phyloP scores from a whole-genome alignment of 106 monocot genomes.

The Narthecium ossifragum region DNA sequence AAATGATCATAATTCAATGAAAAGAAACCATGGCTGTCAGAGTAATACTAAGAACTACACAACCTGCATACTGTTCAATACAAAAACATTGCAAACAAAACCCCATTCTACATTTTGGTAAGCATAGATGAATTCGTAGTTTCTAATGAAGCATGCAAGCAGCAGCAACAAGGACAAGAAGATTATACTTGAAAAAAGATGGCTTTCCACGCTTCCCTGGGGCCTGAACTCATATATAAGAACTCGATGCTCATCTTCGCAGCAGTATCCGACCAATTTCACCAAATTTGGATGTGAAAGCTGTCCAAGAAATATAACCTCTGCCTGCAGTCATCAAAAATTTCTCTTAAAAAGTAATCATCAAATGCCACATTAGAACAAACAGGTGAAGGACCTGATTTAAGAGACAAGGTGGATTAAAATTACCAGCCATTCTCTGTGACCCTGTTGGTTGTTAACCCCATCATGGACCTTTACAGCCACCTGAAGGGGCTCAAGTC shows the following conservation, averaged over 20 bases:
- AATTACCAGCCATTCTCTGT: slow-evolving; percentile 42
- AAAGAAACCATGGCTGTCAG: too few relatives aligned
- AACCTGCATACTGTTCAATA: too few relatives aligned
- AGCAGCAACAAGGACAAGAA: background rate
- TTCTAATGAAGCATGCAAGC: too few relatives aligned
- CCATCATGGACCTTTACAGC: slow-evolving; percentile 40
- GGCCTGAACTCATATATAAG: slow-evolving; percentile 60
- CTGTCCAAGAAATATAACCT: slow-evolving; percentile 59
- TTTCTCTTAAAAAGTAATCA: background rate
- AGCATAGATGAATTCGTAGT: too few relatives aligned
- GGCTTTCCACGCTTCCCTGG: slow-evolving; percentile 41
- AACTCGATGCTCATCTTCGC: slow-evolving; percentile 47
- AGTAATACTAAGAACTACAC: too few relatives aligned
- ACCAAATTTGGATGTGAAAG: slow-evolving; percentile 60
- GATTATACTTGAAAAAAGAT: slow-evolving; percentile 27
- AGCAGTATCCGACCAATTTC: slow-evolving; percentile 47
- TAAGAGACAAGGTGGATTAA: background rate
- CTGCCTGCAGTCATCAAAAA: slow-evolving; percentile 30
- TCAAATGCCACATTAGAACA: background rate
- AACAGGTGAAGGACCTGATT: background rate
- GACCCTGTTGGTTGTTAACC: slow-evolving; percentile 37
- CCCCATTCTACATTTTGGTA: too few relatives aligned
- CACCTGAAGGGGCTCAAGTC: slow-evolving; percentile 82
- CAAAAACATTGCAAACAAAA: too few relatives aligned
- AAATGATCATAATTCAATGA: too few relatives aligned